These are phyloP conservation scores for Pyrus bretschneideri DNA, from an alignment of 306 rosid genomes.

Conservation along the genomic window DNA sequence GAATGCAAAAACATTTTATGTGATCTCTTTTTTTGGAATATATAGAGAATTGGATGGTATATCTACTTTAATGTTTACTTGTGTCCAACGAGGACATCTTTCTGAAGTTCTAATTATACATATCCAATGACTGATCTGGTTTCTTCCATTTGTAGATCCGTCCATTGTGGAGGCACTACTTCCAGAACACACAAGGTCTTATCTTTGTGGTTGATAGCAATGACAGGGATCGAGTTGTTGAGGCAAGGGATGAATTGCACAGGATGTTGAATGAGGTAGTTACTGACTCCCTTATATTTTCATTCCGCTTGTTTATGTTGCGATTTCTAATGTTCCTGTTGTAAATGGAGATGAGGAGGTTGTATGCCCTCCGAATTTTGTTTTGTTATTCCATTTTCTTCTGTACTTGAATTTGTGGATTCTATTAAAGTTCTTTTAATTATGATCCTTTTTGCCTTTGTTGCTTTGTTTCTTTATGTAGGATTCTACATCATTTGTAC, in stretches of 20 bases:
- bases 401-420: neutral
- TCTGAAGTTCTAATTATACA: neutral
- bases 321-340: neutral
- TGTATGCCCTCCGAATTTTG: neutral
- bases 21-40: neutral
- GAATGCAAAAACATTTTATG: neutral
- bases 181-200: constrained; percentile 98
- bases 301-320: neutral
- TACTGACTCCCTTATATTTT: neutral
- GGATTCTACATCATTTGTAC: neutral
- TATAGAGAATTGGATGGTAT: neutral
- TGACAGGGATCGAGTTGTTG: constrained; percentile 89
- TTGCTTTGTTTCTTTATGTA: neutral
- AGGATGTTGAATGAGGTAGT: constrained; percentile 95
- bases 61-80: neutral
- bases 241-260: constrained; percentile 98
- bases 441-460: neutral
- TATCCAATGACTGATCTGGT: constrained; percentile 14
- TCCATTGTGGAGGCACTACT: constrained; percentile 98
- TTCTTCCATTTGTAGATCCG: constrained; percentile 54
- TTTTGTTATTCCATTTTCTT: neutral
- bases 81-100: neutral
- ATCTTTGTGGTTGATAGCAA: constrained; percentile 98
- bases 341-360: neutral
- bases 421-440: neutral